Conservation (phyloP, 208 protist genomes). For the Leishmania tarentolae region DNA sequence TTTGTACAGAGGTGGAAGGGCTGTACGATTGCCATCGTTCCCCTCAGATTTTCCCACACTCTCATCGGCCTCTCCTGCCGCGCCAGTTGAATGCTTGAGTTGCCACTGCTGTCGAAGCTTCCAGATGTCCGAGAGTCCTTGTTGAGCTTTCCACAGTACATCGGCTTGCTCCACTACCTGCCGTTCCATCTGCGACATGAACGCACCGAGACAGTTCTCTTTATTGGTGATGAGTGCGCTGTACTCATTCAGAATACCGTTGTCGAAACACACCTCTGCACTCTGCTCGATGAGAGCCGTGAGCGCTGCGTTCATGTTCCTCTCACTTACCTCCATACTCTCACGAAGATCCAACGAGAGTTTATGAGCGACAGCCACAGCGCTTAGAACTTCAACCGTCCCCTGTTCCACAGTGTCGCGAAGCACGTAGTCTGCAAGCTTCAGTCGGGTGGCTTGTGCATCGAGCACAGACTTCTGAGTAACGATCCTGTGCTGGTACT, state of each 20-base stretch:
- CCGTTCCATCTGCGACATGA: conserved; percentile 57
- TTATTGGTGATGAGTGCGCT: conserved; percentile 41
- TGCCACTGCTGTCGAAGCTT: conserved; percentile 16
- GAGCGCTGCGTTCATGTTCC: conserved; percentile 38
- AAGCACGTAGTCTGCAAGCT: conserved; percentile 71
- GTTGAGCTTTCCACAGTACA: conserved; percentile 62
- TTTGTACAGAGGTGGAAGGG: conserved; percentile 47
- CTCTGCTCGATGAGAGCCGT: conserved; percentile 49
- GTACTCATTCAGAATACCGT: conserved; percentile 48
- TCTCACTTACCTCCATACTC: conserved; percentile 64
- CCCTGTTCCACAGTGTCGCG: conserved; percentile 39
- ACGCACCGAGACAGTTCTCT: conserved; percentile 41
- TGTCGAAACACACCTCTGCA: conserved; percentile 53
- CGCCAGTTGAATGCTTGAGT: neutral
- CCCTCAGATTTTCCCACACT: neutral
- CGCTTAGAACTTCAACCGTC: conserved; percentile 39
- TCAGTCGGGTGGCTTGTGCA: conserved; percentile 51
- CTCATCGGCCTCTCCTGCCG: neutral
- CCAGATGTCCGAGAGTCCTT: conserved; percentile 48
- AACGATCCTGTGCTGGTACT: conserved; percentile 36
- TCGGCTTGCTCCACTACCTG: conserved; percentile 56
- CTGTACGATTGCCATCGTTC: neutral
- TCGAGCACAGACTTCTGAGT: conserved; percentile 54
- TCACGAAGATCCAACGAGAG: conserved; percentile 57
- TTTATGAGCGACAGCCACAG: conserved; percentile 36